Conservation (phyloP, 202 grass and related monocot genomes). For the Panicum hallii region DNA sequence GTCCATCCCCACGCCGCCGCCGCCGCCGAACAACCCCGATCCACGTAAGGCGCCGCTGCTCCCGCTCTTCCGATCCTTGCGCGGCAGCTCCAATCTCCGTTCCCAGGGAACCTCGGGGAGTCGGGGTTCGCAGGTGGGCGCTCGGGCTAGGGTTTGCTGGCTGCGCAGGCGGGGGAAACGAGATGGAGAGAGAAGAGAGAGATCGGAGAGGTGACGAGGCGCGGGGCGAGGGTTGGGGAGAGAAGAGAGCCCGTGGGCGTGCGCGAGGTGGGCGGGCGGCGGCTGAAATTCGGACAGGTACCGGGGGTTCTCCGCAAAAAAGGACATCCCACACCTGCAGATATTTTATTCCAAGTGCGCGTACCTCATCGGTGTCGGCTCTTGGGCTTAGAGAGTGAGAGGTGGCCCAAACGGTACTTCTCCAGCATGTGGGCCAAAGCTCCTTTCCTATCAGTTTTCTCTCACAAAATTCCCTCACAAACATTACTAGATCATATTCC, state of each 20-base stretch:
- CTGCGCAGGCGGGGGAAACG: constrained; percentile 46
- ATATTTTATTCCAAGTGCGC: constrained; percentile 44
- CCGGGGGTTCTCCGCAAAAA: constrained; percentile 43
- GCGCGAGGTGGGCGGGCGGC: constrained; percentile 4
- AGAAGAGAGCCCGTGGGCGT: constrained; percentile 34
- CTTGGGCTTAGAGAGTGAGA: not conserved
- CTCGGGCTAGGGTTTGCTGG: constrained; percentile 57
- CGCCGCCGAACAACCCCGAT: constrained; percentile 48
- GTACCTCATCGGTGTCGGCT: not conserved
- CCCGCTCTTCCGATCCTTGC: constrained; percentile 14
- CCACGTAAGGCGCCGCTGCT: constrained; percentile 51
- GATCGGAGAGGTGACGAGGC: constrained; percentile 50
- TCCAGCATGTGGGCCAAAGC: not conserved
- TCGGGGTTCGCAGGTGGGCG: constrained; percentile 28
- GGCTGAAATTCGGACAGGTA: constrained; percentile 37
- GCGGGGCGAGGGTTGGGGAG: not conserved
- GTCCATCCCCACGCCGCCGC: constrained; percentile 47
- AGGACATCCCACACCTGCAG: constrained; percentile 21
- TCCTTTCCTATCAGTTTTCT: not conserved
- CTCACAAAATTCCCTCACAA: not conserved
- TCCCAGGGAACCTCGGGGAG: not conserved
- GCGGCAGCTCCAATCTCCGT: constrained; percentile 17
- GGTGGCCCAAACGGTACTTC: not conserved
- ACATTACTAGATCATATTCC: not conserved
- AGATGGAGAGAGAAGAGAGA: constrained; percentile 31